These are phyloP conservation scores for Talaromyces sp. DNA, from an alignment of 2,329 filamentous ascomycete species.

Conservation along the genomic window DNA sequence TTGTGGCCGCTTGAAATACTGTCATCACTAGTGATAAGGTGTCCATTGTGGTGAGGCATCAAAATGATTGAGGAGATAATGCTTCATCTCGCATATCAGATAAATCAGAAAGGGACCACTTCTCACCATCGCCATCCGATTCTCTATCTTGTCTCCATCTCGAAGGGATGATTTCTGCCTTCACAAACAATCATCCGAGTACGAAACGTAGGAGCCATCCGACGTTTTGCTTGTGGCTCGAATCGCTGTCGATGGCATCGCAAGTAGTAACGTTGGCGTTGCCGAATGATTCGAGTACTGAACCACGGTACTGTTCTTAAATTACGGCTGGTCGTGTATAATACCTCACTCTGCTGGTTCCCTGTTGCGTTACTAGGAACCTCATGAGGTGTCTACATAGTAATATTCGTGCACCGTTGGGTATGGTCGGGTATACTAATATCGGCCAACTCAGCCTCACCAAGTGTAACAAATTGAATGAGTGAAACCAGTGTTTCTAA, in stretches of 20 bases:
- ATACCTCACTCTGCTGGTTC: background rate
- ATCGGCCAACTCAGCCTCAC: background rate
- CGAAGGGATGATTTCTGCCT: background rate
- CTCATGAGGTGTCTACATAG: too few relatives aligned
- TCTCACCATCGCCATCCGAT: too few relatives aligned
- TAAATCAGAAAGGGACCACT: too few relatives aligned
- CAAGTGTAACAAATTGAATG: background rate
- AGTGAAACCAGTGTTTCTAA: background rate
- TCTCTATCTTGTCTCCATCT: too few relatives aligned
- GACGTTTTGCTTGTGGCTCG: background rate
- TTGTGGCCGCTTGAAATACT: too few relatives aligned
- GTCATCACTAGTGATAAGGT: too few relatives aligned
- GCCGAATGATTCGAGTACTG: background rate
- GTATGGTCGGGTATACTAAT: background rate
- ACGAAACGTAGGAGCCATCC: background rate
- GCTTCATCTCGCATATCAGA: too few relatives aligned
- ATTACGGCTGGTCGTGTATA: background rate
- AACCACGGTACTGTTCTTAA: background rate
- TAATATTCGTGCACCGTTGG: background rate
- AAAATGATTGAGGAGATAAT: too few relatives aligned
- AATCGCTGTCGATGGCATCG: background rate
- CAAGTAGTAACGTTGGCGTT: background rate
- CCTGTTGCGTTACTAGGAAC: background rate
- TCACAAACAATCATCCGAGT: background rate
- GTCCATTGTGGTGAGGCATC: too few relatives aligned